Base-by-base conservation (phyloP, 768 basidiomycete genomes). In the Pleurotus djamor region DNA sequence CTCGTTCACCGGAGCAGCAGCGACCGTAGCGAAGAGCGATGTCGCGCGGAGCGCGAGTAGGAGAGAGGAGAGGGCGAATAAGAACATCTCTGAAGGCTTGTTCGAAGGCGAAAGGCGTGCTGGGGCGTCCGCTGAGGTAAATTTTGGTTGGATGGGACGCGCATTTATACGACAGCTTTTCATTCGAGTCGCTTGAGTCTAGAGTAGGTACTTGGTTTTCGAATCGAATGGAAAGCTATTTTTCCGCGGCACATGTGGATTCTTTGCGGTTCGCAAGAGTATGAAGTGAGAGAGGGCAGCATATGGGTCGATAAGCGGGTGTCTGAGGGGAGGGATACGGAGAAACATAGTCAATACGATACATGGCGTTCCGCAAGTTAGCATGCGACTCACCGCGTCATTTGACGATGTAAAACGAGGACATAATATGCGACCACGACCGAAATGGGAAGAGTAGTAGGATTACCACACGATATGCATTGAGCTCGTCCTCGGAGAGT, bases 181-280 rank as follows among this genome's bases (percentile, higher is more conserved):
- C 9, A 3, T 10, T 44, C 3, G 21, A 28, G 21, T 21, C 21
- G 2, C 10, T 2, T 5, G 37, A 56, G 54, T 32, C 54, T 41
- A 56, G 41, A 16, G 49, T 33, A 50, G 34, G 34, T 50, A 33
- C 16, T 9, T 13, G 13, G 37, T 21, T 12, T 41, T 37, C 21
- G 17, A 56, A 56, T 56, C 44, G 44, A 21, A 28, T 28, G 21
- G 21, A 28, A 28, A 28, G 21, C 3, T 28, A 28, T 28, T 28
- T 28, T 28, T 28, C 54, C 54, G 54, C 41, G 41, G 35, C 35
- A 34, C 54, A 56, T 44, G 54, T 41, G 54, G 54, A 44, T 56
- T 44, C 54, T 56, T 28, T 14, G 41, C 13, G 54, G 54, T 56
- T 56, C 54, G 37, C 54, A 56, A 44, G 37, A 43, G 54, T 16